A percentile compares a stretch with the other conserved stretches of the same genome.
phyloP scores from a whole-genome alignment of 768 basidiomycete species.

The Trametes coccinea region DNA sequence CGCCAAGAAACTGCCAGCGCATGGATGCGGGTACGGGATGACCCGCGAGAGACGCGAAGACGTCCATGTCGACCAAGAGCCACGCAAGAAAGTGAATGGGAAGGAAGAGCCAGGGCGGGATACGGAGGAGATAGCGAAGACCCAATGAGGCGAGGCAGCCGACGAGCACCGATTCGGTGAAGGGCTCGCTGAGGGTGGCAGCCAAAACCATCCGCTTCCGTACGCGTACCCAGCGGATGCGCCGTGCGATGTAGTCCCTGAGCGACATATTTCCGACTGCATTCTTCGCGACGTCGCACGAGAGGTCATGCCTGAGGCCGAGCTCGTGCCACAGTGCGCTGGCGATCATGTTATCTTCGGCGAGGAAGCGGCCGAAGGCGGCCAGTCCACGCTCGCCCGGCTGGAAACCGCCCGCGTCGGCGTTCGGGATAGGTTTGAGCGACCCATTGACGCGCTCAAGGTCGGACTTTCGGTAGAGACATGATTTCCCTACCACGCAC shows the following conservation, averaged over 20 bases:
- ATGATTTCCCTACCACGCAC: slow-evolving; percentile 96
- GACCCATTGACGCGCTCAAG: slow-evolving; percentile 73
- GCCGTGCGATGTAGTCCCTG: slow-evolving; percentile 80
- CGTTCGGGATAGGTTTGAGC: slow-evolving; percentile 46
- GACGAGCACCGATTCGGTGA: slow-evolving; percentile 83
- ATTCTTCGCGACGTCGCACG: slow-evolving; percentile 88
- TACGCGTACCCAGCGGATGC: slow-evolving; percentile 96
- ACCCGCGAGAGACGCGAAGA: slow-evolving; percentile 75
- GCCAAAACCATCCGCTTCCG: slow-evolving; percentile 89
- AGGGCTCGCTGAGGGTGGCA: slow-evolving; percentile 88
- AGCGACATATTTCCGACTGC: slow-evolving; percentile 87
- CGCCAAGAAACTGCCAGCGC: slow-evolving; percentile 61
- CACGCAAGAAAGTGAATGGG: slow-evolving; percentile 64
- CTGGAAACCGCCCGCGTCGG: slow-evolving; percentile 19
- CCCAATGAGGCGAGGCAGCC: slow-evolving; percentile 65
- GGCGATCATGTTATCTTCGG: slow-evolving; percentile 98
- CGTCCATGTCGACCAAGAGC: slow-evolving; percentile 80
- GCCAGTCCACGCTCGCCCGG: slow-evolving; percentile 57
- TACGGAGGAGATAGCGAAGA: slow-evolving; percentile 48
- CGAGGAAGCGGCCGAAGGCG: slow-evolving; percentile 85
- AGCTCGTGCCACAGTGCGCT: slow-evolving; percentile 92
- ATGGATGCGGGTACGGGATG: slow-evolving; percentile 50
- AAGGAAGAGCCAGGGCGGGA: slow-evolving; percentile 56
- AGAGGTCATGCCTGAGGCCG: slow-evolving; percentile 83
- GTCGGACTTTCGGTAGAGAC: slow-evolving; percentile 89